Conservation (phyloP, 2,329 filamentous ascomycete genomes). For the Penicillium sp. region DNA sequence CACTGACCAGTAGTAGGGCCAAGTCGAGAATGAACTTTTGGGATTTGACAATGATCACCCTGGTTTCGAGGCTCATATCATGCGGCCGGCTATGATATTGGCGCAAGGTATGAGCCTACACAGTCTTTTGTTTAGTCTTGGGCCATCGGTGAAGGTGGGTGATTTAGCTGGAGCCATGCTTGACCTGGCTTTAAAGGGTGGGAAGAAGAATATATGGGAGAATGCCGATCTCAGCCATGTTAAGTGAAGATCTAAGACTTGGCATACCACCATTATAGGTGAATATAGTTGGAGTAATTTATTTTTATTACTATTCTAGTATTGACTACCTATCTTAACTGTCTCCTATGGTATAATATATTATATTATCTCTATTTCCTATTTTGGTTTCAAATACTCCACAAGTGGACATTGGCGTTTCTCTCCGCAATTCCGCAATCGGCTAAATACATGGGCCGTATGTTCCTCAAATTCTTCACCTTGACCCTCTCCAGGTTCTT, state of each 20-base stretch:
- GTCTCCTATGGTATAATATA: neutral
- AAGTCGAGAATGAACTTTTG: conserved; percentile 19
- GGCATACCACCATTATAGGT: too few species aligned
- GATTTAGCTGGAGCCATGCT: conserved; percentile 14
- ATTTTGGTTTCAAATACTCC: neutral
- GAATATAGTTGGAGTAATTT: neutral
- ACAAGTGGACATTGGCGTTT: neutral
- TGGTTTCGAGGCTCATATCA: conserved; percentile 19
- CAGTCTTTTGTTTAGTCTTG: conserved; percentile 12
- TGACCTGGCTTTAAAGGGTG: conserved; percentile 16
- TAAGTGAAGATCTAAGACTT: neutral
- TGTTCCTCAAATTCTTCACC: neutral
- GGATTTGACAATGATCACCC: conserved; percentile 6
- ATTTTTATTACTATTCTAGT: neutral
- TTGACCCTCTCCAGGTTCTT: neutral
- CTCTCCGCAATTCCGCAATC: conserved; percentile 9
- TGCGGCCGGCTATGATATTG: conserved; percentile 21
- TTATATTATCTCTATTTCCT: neutral
- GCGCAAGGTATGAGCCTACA: conserved; percentile 5
- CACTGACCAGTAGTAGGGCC: conserved; percentile 10
- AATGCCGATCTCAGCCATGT: conserved; percentile 11
- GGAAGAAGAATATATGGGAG: conserved; percentile 11
- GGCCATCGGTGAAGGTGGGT: conserved; percentile 16
- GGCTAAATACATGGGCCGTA: neutral
- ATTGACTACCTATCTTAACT: neutral